Conservation (phyloP, 495 filamentous ascomycete genomes). For the Chaetomium fimeti region DNA sequence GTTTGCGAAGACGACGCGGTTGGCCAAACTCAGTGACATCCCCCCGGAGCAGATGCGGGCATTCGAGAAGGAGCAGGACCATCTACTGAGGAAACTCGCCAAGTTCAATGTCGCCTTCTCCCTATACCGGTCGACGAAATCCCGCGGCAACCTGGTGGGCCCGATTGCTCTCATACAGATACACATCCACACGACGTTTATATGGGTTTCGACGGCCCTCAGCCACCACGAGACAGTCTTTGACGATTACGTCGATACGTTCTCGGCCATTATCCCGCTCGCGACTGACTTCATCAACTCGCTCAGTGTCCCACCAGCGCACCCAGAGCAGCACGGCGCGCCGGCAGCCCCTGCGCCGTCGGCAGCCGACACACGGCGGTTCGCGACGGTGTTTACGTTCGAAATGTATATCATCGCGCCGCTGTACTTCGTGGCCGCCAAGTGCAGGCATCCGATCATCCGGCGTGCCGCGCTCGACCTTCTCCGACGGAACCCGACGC, state of each 20-base stretch:
- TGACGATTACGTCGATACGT: conserved; percentile 39
- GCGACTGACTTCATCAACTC: conserved; percentile 35
- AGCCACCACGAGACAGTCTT: conserved; percentile 39
- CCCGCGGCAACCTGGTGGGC: conserved; percentile 26
- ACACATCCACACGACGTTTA: conserved; percentile 32
- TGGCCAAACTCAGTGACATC: conserved; percentile 28
- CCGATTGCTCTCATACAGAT: conserved; percentile 35
- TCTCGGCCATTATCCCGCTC: conserved; percentile 40
- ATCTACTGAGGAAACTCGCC: conserved; percentile 32
- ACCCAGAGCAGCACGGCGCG: conserved; percentile 15
- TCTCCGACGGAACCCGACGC: conserved; percentile 36
- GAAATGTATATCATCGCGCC: conserved; percentile 53
- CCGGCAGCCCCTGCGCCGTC: conserved; percentile 5
- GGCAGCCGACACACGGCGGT: conserved; percentile 24
- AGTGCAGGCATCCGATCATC: conserved; percentile 48
- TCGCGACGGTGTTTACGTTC: conserved; percentile 45
- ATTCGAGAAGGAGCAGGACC: conserved; percentile 35
- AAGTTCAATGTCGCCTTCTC: conserved; percentile 40
- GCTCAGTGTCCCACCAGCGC: conserved; percentile 2
- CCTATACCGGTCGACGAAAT: conserved; percentile 30
- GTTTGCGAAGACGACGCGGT: conserved; percentile 33
- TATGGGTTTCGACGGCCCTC: conserved; percentile 43
- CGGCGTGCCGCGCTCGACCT: conserved; percentile 45
- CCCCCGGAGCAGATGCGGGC: conserved; percentile 29
- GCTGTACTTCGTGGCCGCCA: conserved; percentile 51